Evolutionary conservation across 1,139 yeast species (phyloP), one percentile per base, ranked within the genome.

Genomic region (Magnusiomyces paraingens): DNA sequence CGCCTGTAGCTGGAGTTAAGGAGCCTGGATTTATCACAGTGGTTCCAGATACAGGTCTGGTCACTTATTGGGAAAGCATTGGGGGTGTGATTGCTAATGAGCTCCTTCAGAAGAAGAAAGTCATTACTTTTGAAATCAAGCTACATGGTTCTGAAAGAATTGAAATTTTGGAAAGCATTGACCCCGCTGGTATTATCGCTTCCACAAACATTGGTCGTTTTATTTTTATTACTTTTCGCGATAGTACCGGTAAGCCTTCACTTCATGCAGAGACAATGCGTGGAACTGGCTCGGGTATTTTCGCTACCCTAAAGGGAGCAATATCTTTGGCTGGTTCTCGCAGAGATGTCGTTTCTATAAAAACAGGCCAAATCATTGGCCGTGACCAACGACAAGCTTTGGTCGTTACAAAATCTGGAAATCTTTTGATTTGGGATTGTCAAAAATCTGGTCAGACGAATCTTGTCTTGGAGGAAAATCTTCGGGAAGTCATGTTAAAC

Each of bases 131-230:
- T 14, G 61, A 66, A 2, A 65, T 75, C 29, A 71, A 69, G 49
- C 62, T 77, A 3, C 70, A 72, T 47, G 59, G 67, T 52, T 64
- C 68, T 58, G 63, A 73, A 62, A 62, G 60, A 50, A 73, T 88
- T 26, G 79, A 82, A 1, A 66, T 76, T 47, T 79, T 84, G 1
- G 80, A 82, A 57, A 81, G 80, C 58, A 76, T 84, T 15, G 91
- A 86, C 60, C 93, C 94, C 0, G 82, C 86, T 2, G 95, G 96
- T 1, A 71, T 89, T 5, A 74, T 84, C 1, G 67, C 86, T 11
- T 80, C 90, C 4, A 88, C 96, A 0, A 81, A 89, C 4, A 74
- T 80, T 62, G 89, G 88, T 42, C 73, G 94, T 57, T 80, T 85
- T 49, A 67, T 85, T 12, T 73, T 86, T 51, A 66, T 88, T 2